Evolutionary conservation across 2,329 filamentous ascomycete species (phyloP).

Genomic region (Penicillium oxalicum): DNA sequence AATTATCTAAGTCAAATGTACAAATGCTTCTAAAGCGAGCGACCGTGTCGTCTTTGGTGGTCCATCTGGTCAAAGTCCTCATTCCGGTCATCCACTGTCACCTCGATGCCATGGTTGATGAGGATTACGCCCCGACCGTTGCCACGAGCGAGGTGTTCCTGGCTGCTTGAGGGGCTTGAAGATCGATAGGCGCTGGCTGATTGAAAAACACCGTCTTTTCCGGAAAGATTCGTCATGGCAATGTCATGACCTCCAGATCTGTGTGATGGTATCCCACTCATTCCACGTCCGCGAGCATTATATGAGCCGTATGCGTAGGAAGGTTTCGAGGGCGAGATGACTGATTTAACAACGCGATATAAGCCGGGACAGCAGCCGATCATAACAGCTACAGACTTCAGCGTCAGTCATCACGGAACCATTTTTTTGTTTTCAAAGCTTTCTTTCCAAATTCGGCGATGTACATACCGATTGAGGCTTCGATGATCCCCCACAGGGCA

Average conservation of each 20-base stretch:
- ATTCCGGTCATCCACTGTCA: background rate
- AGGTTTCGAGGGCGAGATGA: conserved; percentile 5
- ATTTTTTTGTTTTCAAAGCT: too few relatives aligned
- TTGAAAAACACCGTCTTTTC: background rate
- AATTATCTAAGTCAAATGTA: background rate
- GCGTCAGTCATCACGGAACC: background rate
- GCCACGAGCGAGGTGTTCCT: conserved; percentile 9
- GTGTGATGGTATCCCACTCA: background rate
- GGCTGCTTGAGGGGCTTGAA: conserved; percentile 11
- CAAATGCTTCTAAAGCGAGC: background rate
- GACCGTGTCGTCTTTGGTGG: background rate
- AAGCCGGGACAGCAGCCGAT: conserved; percentile 18
- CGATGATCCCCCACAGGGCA: conserved; percentile 33
- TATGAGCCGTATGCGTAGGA: conserved; percentile 11
- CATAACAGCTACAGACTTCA: conserved; percentile 14
- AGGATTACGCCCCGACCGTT: background rate
- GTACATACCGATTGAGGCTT: conserved; percentile 30
- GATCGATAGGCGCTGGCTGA: conserved; percentile 4
- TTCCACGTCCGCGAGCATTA: background rate
- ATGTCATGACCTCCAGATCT: background rate
- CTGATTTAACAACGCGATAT: conserved; percentile 12
- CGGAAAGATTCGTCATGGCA: background rate
- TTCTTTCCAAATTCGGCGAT: background rate
- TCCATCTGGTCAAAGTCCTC: background rate
- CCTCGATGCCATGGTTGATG: background rate